phyloP scores from a whole-genome alignment of 768 basidiomycete genomes.

The Pulveroboletus sp. region DNA sequence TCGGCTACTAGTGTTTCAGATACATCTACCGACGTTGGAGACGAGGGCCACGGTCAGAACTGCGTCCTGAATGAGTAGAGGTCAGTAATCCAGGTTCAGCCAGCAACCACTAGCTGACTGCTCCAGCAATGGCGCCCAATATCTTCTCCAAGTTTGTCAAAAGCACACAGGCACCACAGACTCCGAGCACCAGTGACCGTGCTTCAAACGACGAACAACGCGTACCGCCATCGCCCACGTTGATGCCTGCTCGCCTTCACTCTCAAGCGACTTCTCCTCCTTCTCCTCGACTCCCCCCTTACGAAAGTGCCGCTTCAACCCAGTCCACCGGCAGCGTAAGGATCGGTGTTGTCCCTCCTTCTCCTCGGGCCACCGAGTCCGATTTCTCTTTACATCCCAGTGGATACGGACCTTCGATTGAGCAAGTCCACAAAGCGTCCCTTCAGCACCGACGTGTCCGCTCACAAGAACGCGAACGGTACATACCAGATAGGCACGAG shows the following conservation, averaged over 20 bases:
- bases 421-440: constrained; percentile 14
- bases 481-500: constrained; percentile 30
- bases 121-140: constrained; percentile 21
- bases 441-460: constrained; percentile 27
- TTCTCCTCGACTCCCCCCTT: constrained; percentile 2
- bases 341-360: constrained; percentile 31
- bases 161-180: constrained; percentile 8
- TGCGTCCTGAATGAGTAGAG: not conserved
- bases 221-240: not conserved
- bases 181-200: constrained; percentile 1
- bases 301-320: constrained; percentile 4
- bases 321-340: constrained; percentile 23
- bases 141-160: constrained; percentile 31
- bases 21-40: not conserved
- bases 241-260: not conserved
- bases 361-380: constrained; percentile 18
- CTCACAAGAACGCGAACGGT: constrained; percentile 28
- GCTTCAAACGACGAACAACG: not conserved
- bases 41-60: not conserved
- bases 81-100: not conserved
- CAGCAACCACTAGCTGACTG: not conserved
- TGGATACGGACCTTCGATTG: constrained; percentile 7
- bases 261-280: constrained; percentile 12
- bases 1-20: not conserved
- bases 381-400: constrained; percentile 10